Conservation (phyloP, 2,329 filamentous ascomycete genomes). For the Pyrenophora teres region DNA sequence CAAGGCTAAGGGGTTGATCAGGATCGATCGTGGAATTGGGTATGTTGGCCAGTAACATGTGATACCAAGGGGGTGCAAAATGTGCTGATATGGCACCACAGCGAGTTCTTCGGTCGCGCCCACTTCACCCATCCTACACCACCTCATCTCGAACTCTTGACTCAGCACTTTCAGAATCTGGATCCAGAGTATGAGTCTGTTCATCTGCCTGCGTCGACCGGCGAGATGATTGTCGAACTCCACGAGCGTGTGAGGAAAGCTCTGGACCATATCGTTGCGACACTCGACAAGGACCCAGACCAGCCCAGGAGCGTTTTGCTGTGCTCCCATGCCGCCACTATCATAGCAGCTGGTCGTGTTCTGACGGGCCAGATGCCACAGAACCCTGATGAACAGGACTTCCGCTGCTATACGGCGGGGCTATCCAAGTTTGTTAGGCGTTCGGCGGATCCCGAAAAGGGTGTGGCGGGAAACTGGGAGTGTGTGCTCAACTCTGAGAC, state of each 20-base stretch:
- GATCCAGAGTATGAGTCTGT: constrained; percentile 63
- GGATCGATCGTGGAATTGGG: constrained; percentile 54
- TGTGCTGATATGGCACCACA: background rate
- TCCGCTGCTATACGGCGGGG: constrained; percentile 81
- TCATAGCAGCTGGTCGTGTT: constrained; percentile 83
- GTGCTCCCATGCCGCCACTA: constrained; percentile 85
- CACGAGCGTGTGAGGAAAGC: constrained; percentile 78
- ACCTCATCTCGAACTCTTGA: constrained; percentile 65
- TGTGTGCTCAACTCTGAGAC: constrained; percentile 84
- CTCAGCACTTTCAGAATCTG: constrained; percentile 67
- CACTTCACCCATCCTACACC: constrained; percentile 84
- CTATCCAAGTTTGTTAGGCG: constrained; percentile 69
- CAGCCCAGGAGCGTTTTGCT: constrained; percentile 71
- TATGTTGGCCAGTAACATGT: background rate
- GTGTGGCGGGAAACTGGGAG: constrained; percentile 77
- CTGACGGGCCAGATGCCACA: constrained; percentile 79
- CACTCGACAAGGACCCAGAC: constrained; percentile 70
- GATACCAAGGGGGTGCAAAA: no score
- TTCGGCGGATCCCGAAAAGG: constrained; percentile 55
- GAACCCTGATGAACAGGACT: constrained; percentile 75
- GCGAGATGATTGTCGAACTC: constrained; percentile 78
- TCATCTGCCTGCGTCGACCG: constrained; percentile 71
- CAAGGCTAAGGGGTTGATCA: constrained; percentile 48
- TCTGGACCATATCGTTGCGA: constrained; percentile 70
- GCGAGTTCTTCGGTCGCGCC: constrained; percentile 88